Evolutionary conservation across 2,329 filamentous ascomycete genomes (phyloP).

Genomic region (Geosmithia flava): DNA sequence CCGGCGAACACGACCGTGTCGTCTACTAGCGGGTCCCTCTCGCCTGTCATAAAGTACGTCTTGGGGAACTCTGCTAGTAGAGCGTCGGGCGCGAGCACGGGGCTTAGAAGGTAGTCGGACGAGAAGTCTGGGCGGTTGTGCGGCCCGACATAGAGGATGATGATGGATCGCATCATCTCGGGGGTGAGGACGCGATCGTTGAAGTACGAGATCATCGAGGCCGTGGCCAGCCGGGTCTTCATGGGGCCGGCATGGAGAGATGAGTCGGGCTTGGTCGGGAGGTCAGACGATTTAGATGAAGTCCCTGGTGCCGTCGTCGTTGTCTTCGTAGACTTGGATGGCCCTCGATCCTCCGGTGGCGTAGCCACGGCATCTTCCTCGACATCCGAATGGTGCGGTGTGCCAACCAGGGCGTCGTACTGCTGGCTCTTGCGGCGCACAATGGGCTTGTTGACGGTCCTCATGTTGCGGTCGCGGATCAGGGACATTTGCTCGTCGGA

Average conservation of each 20-base stretch:
- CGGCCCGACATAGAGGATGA: conserved; percentile 91
- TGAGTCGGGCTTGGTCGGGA: not conserved
- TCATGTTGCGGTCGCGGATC: conserved; percentile 70
- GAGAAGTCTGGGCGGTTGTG: conserved; percentile 88
- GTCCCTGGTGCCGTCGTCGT: too few relatives aligned
- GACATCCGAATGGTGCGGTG: conserved; percentile 69
- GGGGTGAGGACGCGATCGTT: conserved; percentile 90
- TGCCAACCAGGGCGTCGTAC: conserved; percentile 73
- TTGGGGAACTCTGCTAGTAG: conserved; percentile 83
- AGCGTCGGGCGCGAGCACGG: conserved; percentile 75
- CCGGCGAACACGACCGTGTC: conserved; percentile 96
- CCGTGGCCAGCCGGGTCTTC: conserved; percentile 81
- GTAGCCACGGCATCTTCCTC: conserved; percentile 35
- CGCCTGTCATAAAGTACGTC: conserved; percentile 86
- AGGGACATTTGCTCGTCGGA: conserved; percentile 94
- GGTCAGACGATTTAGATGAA: too few relatives aligned
- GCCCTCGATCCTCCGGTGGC: not conserved
- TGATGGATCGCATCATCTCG: conserved; percentile 99
- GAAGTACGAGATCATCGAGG: conserved; percentile 94
- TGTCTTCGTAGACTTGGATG: not conserved
- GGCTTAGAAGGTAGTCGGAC: conserved; percentile 82
- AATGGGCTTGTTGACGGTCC: conserved; percentile 67
- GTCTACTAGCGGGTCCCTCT: conserved; percentile 89
- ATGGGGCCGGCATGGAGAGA: conserved; percentile 48
- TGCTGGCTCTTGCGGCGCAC: conserved; percentile 78